A percentile compares a stretch with the other conserved stretches of the same genome.
These are phyloP conservation scores for Lichtheimia ornata DNA, from an alignment of 371 early-diverging fungal species.

Conservation along the genomic window DNA sequence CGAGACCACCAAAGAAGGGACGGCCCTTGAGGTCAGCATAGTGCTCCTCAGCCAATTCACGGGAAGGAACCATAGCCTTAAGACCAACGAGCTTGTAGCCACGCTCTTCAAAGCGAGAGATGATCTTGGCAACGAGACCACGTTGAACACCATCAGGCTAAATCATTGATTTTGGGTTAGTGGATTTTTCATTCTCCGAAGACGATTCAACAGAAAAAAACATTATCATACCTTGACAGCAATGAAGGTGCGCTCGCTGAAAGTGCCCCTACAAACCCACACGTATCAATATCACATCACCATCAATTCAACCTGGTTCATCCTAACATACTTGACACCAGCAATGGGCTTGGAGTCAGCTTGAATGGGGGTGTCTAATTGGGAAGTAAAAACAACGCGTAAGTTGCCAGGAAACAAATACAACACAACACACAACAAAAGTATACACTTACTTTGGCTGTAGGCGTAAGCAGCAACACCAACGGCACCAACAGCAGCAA, in stretches of 20 bases:
- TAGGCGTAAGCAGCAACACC: slow-evolving; percentile 53
- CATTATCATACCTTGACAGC: slow-evolving; percentile 59
- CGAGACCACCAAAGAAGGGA: slow-evolving; percentile 87
- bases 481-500: slow-evolving; percentile 52
- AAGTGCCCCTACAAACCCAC: slow-evolving; percentile 45
- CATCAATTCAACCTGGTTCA: not conserved
- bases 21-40: slow-evolving; percentile 84
- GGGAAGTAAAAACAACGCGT: not conserved
- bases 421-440: not conserved
- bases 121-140: slow-evolving; percentile 84
- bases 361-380: slow-evolving; percentile 26
- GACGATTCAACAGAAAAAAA: not conserved
- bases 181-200: not conserved
- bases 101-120: slow-evolving; percentile 80
- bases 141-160: slow-evolving; percentile 78
- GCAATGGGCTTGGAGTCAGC: slow-evolving; percentile 63
- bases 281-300: not conserved
- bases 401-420: no score
- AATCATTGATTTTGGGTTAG: not conserved
- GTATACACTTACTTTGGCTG: slow-evolving; percentile 33
- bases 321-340: slow-evolving; percentile 55
- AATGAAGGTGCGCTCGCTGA: slow-evolving; percentile 82
- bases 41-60: slow-evolving; percentile 82
- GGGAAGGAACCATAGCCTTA: slow-evolving; percentile 59
- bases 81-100: slow-evolving; percentile 69